Conservation (phyloP, 768 basidiomycete genomes). For the Lentinula edodes region DNA sequence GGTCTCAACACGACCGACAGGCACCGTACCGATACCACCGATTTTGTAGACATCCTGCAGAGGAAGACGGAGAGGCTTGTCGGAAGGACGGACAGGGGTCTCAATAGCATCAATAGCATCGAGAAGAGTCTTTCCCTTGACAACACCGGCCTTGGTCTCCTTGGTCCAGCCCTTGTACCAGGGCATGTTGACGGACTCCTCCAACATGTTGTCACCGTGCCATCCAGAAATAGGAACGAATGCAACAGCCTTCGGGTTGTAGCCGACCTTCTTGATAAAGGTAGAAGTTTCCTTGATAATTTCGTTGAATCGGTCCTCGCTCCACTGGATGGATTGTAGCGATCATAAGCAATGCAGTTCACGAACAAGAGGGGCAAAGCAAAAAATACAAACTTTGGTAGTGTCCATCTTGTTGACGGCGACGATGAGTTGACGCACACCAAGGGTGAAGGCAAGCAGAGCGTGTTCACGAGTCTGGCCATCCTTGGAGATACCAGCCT, state of each 20-base stretch:
- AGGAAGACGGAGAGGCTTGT: conserved; percentile 99
- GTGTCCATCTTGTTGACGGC: conserved; percentile 99
- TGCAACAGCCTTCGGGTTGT: conserved; percentile 97
- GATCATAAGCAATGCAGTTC: conserved; percentile 2
- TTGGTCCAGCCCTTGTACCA: conserved; percentile 99
- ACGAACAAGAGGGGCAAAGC: neutral
- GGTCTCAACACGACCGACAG: conserved; percentile 99
- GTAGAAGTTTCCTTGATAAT: conserved; percentile 95
- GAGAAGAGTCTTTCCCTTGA: conserved; percentile 99
- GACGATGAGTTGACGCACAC: conserved; percentile 99
- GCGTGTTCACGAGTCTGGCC: conserved; percentile 99
- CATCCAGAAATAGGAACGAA: conserved; percentile 99
- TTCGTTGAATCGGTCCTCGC: conserved; percentile 99
- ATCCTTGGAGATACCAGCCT: conserved; percentile 99
- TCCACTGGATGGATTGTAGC: conserved; percentile 61
- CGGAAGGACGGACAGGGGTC: conserved; percentile 91
- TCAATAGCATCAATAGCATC: conserved; percentile 99
- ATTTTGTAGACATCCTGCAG: conserved; percentile 99
- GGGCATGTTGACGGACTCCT: conserved; percentile 96
- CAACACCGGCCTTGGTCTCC: conserved; percentile 88
- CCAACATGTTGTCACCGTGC: conserved; percentile 99
- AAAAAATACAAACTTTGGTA: conserved; percentile 61
- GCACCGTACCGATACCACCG: conserved; percentile 99
- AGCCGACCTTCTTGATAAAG: conserved; percentile 99
- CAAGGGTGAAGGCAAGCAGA: conserved; percentile 98